Evolutionary conservation across 106 monocot genomes (phyloP), one percentile per base, ranked within the genome.

Genomic region (Agapanthus africanus): DNA sequence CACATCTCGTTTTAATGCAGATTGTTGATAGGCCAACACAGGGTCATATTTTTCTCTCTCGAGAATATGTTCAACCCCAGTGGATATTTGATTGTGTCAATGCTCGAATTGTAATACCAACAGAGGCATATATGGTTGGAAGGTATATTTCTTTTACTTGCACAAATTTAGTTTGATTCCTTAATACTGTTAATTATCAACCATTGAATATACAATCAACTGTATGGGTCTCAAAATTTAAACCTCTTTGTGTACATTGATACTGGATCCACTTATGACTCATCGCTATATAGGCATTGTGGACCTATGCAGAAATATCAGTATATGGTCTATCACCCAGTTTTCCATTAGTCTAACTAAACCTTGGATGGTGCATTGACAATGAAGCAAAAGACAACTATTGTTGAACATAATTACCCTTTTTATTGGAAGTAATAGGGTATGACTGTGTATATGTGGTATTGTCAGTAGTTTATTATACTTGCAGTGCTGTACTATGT

Each of bases 81-180:
- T 99, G 99, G 99, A 68, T 99, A 42, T 99, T 54, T 81, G 99
- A 99, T 81, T 93, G 90, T 78, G 73, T 92, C 15, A 99, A 99
- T 85, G 80, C 84, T 38, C 81, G 90, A 46, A 76, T 90, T 13
- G 68, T 99, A 64, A 68, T 99, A 56, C 99, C 93, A 27, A 85
- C 83, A 25, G 99, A 90, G 62, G 76, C n/a, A 41, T 99, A 99
- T 79, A 26, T 83, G 38, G 77, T 90, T 73, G 99, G 99, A 78
- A 90, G 90, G 99, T 99, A 93, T 60, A 54, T 60, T 35, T 46
- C 13, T 47, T 15, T 47, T 2, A 47, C 46, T 5, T n/a, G n/a
- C n/a, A n/a, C n/a, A n/a, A n/a, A n/a, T n/a, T 26, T 54, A 6
- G 14, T 6, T 6, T 44, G 44, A 44, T 6, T 44, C 44, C 44